These are phyloP conservation scores for Aspergillus transmontanensis DNA, from an alignment of 2,329 filamentous ascomycete genomes.

Conservation along the genomic window DNA sequence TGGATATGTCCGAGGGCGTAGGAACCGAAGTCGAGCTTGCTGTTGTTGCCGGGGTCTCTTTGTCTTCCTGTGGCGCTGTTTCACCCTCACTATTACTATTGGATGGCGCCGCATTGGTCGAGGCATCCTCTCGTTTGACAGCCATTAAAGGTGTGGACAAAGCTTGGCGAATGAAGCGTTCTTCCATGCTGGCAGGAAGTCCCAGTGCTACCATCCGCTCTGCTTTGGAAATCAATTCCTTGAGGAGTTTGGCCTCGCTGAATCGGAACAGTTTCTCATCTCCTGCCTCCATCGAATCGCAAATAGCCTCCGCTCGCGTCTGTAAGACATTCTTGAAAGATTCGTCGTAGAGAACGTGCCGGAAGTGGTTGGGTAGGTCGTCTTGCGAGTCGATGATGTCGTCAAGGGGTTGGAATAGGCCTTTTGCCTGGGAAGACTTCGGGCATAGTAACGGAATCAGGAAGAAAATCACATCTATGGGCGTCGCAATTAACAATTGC, in stretches of 20 bases:
- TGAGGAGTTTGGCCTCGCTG: slow-evolving; percentile 69
- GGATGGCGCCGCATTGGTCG: slow-evolving; percentile 27
- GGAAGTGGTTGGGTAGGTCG: slow-evolving; percentile 44
- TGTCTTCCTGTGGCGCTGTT: slow-evolving; percentile 27
- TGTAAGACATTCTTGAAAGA: slow-evolving; percentile 56
- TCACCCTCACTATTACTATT: slow-evolving; percentile 28
- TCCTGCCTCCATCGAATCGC: slow-evolving; percentile 80
- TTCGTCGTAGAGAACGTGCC: slow-evolving; percentile 43
- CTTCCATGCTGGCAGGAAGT: slow-evolving; percentile 80
- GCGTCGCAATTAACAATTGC: slow-evolving; percentile 80
- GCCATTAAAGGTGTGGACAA: slow-evolving; percentile 76
- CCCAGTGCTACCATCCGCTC: slow-evolving; percentile 64
- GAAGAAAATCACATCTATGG: slow-evolving; percentile 82
- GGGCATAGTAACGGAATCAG: slow-evolving; percentile 70
- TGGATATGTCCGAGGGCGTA: slow-evolving; percentile 41
- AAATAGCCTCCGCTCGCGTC: slow-evolving; percentile 68
- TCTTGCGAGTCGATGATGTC: slow-evolving; percentile 52
- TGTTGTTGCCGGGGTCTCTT: slow-evolving; percentile 36
- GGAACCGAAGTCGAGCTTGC: slow-evolving; percentile 39
- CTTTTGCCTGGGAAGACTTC: slow-evolving; percentile 40
- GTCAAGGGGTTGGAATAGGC: slow-evolving; percentile 51
- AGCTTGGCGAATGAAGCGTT: slow-evolving; percentile 74
- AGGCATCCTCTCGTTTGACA: slow-evolving; percentile 60
- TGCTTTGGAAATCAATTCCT: slow-evolving; percentile 71
- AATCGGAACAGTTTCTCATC: slow-evolving; percentile 85